Evolutionary conservation across 495 filamentous ascomycete genomes (phyloP).

Genomic region (Terfezia claveryi): DNA sequence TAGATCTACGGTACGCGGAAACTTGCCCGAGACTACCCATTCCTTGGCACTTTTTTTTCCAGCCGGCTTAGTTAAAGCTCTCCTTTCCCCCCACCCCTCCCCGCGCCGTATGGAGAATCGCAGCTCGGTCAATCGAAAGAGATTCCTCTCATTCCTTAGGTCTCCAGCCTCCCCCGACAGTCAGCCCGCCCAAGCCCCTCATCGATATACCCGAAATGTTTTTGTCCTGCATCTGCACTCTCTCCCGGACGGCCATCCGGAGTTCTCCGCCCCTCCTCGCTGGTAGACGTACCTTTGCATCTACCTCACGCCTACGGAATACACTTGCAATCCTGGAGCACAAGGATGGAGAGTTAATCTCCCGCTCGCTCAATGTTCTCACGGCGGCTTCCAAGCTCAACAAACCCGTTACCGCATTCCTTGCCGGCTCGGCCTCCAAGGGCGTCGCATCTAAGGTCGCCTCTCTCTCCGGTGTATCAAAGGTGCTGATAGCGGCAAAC

Average conservation of each 20-base stretch:
- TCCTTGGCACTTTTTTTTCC: no score
- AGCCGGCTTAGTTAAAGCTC: no score
- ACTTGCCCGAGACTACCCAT: no score
- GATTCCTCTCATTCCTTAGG: neutral
- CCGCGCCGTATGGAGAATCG: no score
- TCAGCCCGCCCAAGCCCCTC: no score
- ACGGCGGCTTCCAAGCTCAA: slow-evolving; percentile 74
- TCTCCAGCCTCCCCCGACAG: neutral
- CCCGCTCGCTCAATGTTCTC: slow-evolving; percentile 63
- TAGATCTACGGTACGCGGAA: no score
- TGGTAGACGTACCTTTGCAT: neutral
- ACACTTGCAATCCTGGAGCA: slow-evolving; percentile 87
- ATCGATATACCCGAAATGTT: neutral
- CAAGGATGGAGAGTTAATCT: slow-evolving; percentile 65
- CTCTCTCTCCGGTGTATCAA: slow-evolving; percentile 73
- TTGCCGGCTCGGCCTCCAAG: slow-evolving; percentile 67
- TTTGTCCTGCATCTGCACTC: neutral
- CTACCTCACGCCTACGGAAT: slow-evolving; percentile 28
- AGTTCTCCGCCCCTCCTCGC: no score
- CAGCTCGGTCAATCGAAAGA: no score
- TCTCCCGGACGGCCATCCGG: no score
- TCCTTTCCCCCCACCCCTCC: no score
- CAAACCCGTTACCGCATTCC: slow-evolving; percentile 61
- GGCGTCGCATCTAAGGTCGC: slow-evolving; percentile 65
- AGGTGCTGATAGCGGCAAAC: slow-evolving; percentile 74